These are phyloP conservation scores for Nicotiana sylvestris DNA, from an alignment of 257 asterid genomes.

Conservation along the genomic window DNA sequence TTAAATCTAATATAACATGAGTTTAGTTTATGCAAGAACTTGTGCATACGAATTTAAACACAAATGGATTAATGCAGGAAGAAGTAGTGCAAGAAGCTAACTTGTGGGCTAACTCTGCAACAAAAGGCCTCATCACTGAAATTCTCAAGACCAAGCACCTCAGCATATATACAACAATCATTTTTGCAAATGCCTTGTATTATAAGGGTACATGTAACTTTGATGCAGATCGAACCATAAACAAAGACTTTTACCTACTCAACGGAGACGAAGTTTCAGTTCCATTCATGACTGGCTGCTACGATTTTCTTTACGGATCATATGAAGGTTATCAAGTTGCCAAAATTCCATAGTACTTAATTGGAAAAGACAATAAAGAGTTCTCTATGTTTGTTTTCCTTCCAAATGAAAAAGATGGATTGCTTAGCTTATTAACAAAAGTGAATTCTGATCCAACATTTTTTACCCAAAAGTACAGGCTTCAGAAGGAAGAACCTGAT, in stretches of 20 bases:
- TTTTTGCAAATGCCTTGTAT: constrained; percentile 16
- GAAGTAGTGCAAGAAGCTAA: background rate
- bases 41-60: background rate
- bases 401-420: constrained; percentile 13
- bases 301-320: background rate
- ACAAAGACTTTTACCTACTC: constrained; percentile 10
- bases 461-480: background rate
- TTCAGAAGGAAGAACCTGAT: background rate
- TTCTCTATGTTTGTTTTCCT: constrained; percentile 12
- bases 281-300: constrained; percentile 24
- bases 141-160: background rate
- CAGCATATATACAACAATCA: background rate
- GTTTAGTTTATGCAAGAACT: background rate
- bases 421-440: constrained; percentile 3
- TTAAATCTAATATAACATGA: too few relatives aligned
- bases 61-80: background rate
- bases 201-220: constrained; percentile 16
- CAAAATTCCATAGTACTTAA: constrained; percentile 10
- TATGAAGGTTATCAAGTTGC: constrained; percentile 16
- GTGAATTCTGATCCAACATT: background rate
- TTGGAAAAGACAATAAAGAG: background rate
- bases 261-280: constrained; percentile 3
- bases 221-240: background rate
- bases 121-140: background rate
- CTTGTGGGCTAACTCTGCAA: background rate